These are phyloP conservation scores for Globisporangium nagaii DNA, from an alignment of 352 stramenopile genomes.

Conservation along the genomic window DNA sequence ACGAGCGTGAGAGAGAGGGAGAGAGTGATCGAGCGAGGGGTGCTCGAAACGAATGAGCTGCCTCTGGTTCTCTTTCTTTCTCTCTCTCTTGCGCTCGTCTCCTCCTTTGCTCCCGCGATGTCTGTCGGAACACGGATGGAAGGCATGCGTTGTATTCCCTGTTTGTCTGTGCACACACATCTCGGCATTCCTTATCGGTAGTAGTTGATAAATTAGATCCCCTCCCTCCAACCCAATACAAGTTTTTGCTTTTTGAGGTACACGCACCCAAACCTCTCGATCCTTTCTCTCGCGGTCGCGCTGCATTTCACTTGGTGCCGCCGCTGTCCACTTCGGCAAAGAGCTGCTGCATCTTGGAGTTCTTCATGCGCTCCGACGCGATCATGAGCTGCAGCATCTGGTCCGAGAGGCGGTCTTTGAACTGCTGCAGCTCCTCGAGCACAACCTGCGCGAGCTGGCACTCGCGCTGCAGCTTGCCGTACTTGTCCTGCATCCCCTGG, in stretches of 20 bases:
- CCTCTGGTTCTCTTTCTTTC: not conserved
- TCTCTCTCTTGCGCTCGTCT: not conserved
- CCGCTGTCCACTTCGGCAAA: slow-evolving; percentile 53
- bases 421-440: slow-evolving; percentile 63
- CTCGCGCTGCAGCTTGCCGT: slow-evolving; percentile 30
- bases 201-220: slow-evolving; percentile 35
- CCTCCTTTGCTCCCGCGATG: too few species aligned
- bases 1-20: not conserved
- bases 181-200: slow-evolving; percentile 10
- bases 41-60: not conserved
- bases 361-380: slow-evolving; percentile 61
- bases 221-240: slow-evolving; percentile 5
- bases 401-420: slow-evolving; percentile 70
- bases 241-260: slow-evolving; percentile 18
- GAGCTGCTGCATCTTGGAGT: slow-evolving; percentile 65
- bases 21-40: too few species aligned
- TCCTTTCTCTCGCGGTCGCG: not conserved
- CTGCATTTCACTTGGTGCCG: not conserved
- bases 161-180: not conserved
- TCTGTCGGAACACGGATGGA: not conserved
- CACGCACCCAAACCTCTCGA: not conserved
- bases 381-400: slow-evolving; percentile 76
- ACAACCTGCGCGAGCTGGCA: slow-evolving; percentile 58
- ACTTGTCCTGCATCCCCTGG: slow-evolving; percentile 25
- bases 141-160: slow-evolving; percentile 1